Evolutionary conservation across 352 stramenopile genomes (phyloP).

Genomic region (Labyrinthula sp.): DNA sequence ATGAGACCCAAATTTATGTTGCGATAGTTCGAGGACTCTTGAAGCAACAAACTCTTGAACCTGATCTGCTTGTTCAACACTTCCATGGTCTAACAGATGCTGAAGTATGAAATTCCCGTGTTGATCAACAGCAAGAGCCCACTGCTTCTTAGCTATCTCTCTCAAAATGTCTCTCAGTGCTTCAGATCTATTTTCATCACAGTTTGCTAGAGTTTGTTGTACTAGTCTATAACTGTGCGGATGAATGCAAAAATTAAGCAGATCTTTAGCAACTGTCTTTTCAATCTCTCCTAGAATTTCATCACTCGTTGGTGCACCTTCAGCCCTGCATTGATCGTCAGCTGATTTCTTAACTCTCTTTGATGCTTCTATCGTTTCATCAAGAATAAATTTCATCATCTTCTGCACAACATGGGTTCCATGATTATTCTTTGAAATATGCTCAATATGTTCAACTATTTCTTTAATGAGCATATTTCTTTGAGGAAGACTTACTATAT

Average conservation of each 20-base stretch:
- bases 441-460: conserved; percentile 6
- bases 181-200: not conserved
- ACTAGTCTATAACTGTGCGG: conserved; percentile 15
- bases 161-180: conserved; percentile 3
- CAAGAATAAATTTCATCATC: conserved; percentile 11
- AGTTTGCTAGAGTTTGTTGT: conserved; percentile 11
- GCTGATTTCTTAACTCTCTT: not conserved
- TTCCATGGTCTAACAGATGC: conserved; percentile 7
- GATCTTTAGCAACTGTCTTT: conserved; percentile 4
- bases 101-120: conserved; percentile 12
- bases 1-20: conserved; percentile 28
- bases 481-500: conserved; percentile 1
- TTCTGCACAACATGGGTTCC: conserved; percentile 25
- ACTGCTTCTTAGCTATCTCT: conserved; percentile 2
- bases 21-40: conserved; percentile 16
- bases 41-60: conserved; percentile 7
- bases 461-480: conserved; percentile 2
- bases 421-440: conserved; percentile 3
- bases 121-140: conserved; percentile 14
- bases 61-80: not conserved
- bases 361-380: not conserved
- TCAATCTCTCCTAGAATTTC: conserved; percentile 5
- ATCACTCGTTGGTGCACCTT: conserved; percentile 3
- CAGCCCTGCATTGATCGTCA: not conserved
- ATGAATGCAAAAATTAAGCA: conserved; percentile 4